Evolutionary conservation across 345 rosid species (phyloP), one percentile per base, ranked within the genome.

Genomic region (Geranium brycei): DNA sequence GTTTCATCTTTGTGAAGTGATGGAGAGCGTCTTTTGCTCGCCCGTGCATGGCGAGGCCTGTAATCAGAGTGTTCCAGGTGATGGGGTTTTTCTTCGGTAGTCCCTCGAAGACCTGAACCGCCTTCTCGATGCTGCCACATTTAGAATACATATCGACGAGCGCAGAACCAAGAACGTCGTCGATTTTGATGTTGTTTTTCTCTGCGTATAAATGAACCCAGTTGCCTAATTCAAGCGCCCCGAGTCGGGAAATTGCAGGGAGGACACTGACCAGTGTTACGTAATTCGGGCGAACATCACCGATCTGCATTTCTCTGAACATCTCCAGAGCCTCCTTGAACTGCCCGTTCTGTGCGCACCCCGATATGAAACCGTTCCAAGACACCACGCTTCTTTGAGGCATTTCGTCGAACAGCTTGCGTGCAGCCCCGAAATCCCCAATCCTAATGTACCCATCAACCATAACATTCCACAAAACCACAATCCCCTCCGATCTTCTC

Each of bases 391-490:
- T 85, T 65, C 80, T 73, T 0, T 66, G 72, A 68, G 86, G 81
- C 86, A 85, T 83, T 76, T 76, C 28, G 28, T 23, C 28, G 28
- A 23, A 23, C 28, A 23, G 28, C 28, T 23, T 23, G 28, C 28
- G 28, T 62, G 84, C 82, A 68, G 79, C 72, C 28, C 3, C 57
- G 15, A 84, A 60, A 68, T 83, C 82, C n/a, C 89, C 86, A 51
- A 74, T 64, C 68, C 87, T 80, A 18, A 74, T 76, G 17, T 71
- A 78, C 59, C 91, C 89, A 70, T 85, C 89, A 17, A 86, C 68
- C 85, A 86, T 81, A 58, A 89, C 87, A 71, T 86, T 89, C 87
- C 88, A 86, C 53, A 84, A 41, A 70, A 89, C 87, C 51, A 86
- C 78, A 64, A 77, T 68, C 60, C 85, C 88, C 40, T 84, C 86